Evolutionary conservation across 176 grass and related monocot species (phyloP).

Genomic region (Cocos nucifera): DNA sequence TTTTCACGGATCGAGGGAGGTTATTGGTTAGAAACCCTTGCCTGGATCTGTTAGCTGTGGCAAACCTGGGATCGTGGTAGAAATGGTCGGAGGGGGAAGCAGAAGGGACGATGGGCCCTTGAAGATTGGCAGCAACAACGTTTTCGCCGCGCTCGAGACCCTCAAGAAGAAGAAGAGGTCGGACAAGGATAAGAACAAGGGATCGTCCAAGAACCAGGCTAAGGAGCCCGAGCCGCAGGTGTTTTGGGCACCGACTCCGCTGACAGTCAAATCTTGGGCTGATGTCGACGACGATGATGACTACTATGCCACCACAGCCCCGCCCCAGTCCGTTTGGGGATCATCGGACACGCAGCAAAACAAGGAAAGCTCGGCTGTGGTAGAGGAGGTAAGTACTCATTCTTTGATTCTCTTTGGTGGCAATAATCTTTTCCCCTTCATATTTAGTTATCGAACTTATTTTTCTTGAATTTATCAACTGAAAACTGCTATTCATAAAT

Average conservation of each 20-base stretch:
- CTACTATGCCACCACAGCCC: conserved; percentile 85
- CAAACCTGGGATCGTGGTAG: neutral
- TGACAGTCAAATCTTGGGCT: conserved; percentile 80
- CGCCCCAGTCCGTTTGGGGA: conserved; percentile 50
- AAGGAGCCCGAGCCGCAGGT: conserved; percentile 40
- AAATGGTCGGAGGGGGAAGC: conserved; percentile 79
- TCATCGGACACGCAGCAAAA: conserved; percentile 1
- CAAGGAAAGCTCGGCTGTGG: conserved; percentile 24
- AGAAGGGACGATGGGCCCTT: conserved; percentile 51
- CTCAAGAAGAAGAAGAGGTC: conserved; percentile 99
- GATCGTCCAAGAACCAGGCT: conserved; percentile 43
- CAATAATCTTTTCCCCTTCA: neutral
- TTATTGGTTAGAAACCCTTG: neutral
- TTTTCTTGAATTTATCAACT: too few species aligned
- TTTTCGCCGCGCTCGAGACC: conserved; percentile 89
- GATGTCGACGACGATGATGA: conserved; percentile 87
- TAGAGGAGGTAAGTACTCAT: conserved; percentile 44
- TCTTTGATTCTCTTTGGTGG: neutral
- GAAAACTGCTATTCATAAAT: too few species aligned
- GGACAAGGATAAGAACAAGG: conserved; percentile 39
- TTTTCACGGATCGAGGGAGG: too few species aligned
- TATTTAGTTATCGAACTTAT: neutral
- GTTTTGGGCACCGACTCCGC: conserved; percentile 57
- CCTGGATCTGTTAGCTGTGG: too few species aligned
- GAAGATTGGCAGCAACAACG: conserved; percentile 83